Evolutionary conservation across 306 rosid genomes (phyloP), one percentile per base, ranked within the genome.

Genomic region (Lotus japonicus): DNA sequence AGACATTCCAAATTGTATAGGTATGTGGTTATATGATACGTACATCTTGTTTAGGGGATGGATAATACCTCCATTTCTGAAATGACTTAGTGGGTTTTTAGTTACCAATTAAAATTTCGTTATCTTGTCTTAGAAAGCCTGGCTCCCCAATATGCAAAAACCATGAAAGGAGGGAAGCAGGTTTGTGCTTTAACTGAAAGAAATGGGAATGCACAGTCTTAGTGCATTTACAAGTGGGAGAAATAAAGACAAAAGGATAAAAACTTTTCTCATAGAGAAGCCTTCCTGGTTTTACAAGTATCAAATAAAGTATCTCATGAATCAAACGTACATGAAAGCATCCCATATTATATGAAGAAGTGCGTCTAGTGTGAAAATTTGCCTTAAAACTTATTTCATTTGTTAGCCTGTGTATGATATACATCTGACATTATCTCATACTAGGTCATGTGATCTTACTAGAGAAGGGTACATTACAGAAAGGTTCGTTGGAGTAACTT

Each of bases 391-490:
- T 54, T 26, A 53, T 52, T 66, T 77, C 58, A 52, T 49, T 58
- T 68, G 80, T 77, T 68, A 49, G 68, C 79, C 44, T 75, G 68
- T 26, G 72, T 19, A 65, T 41, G 82, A 55, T 71, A 69, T 71
- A 80, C 77, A 73, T 66, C 56, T 58, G 70, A 9, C 45, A 49
- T 58, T 55, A 33, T 69, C 67, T 46, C 64, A 60, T 50, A 46
- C 64, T 9, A 39, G 28, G 17, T 58, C 62, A 63, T 62, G 67
- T 28, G 72, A 75, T 68, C 74, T 39, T 76, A 44, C 58, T 68
- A 43, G 62, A 61, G 45, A 64, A 70, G 36, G 68, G 63, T 65
- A 74, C 41, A 58, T 70, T 50, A 65, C 70, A 51, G 26, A 15
- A 64, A 64, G 52, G 74, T 16, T 79, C 21, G 42, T 76, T 46